Base-by-base conservation (phyloP, 2,329 filamentous ascomycete genomes). In the Macrophomina tecta region DNA sequence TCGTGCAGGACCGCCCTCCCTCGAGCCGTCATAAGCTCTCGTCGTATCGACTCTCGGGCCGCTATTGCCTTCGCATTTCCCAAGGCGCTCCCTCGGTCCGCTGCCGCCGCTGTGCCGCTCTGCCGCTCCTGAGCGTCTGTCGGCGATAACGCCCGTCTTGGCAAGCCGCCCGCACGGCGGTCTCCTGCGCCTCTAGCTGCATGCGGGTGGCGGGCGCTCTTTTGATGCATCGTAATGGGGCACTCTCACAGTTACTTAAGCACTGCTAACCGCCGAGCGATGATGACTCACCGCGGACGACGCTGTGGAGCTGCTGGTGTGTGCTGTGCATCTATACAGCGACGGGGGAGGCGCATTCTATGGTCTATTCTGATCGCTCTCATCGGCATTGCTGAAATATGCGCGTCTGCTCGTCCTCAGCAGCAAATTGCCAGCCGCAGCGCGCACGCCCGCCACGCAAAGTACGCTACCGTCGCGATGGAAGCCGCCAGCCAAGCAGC, bases 11-110 rank as follows among this genome's bases (percentile, higher is more conserved):
- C 42, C 40, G 38, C 38, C 62, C 18, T 45, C 62, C 8, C 62
- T 28, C 51, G 49, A 49, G 63, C 63, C 63, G 52, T 40, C 42
- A 65, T 58, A 65, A 51, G 63, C 52, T 65, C 63, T 58, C 63
- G 55, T 65, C 63, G 49, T 56, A 56, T 58, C 49, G 46, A 55
- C 55, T 64, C 62, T 64, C 62, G 46, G 34, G 28, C 49, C 34
- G 38, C 62, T 55, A 36, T 64, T 65, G 52, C 63, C 63, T 49
- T 42, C 51, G 52, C 52, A 42, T 65, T 65, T 18, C 49, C 42
- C 63, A 65, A 56, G 42, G 32, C 40, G 42, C 52, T 58, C 42
- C 63, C 52, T 46, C 51, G 40, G 38, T 55, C 48, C 38, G 40
- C 34, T 12, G 32, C 23, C 16, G 18, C 18, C 18, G 18, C 18